phyloP scores from a whole-genome alignment of 2,329 filamentous ascomycete genomes.

The Aspergillus quadrilineatus region DNA sequence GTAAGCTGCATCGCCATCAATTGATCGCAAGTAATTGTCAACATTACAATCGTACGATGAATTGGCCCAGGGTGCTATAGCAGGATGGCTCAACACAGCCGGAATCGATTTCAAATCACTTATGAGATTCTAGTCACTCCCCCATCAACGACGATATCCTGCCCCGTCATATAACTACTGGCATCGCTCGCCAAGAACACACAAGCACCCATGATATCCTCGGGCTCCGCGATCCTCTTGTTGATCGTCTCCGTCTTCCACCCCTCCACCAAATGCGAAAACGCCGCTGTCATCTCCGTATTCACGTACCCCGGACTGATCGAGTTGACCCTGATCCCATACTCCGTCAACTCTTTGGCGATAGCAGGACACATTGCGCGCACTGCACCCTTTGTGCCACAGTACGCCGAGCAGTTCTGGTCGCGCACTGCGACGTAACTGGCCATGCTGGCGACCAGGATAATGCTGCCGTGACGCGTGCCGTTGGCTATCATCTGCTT shows the following conservation, averaged over 20 bases:
- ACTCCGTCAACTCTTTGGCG: constrained; percentile 43
- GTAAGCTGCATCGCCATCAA: too few species aligned
- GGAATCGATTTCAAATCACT: not conserved
- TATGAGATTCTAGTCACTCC: constrained; percentile 29
- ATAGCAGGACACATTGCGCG: constrained; percentile 50
- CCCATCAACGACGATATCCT: constrained; percentile 49
- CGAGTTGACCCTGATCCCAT: constrained; percentile 46
- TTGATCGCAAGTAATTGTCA: too few species aligned
- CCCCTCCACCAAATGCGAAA: constrained; percentile 48
- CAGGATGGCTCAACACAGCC: too few species aligned
- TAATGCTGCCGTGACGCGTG: constrained; percentile 53
- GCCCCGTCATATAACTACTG: constrained; percentile 47
- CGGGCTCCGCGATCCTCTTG: constrained; percentile 47
- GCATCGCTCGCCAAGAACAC: constrained; percentile 52
- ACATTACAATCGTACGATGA: not conserved
- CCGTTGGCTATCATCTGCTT: constrained; percentile 53
- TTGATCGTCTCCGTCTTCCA: constrained; percentile 55
- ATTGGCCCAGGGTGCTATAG: not conserved
- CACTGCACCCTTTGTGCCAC: constrained; percentile 50
- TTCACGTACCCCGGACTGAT: constrained; percentile 43
- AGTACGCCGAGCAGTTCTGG: constrained; percentile 51
- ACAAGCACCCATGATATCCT: constrained; percentile 52
- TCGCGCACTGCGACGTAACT: constrained; percentile 52
- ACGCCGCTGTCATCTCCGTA: constrained; percentile 39
- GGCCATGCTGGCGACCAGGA: constrained; percentile 56